phyloP scores from a whole-genome alignment of 768 basidiomycete genomes.

The Pleurotus platypus region DNA sequence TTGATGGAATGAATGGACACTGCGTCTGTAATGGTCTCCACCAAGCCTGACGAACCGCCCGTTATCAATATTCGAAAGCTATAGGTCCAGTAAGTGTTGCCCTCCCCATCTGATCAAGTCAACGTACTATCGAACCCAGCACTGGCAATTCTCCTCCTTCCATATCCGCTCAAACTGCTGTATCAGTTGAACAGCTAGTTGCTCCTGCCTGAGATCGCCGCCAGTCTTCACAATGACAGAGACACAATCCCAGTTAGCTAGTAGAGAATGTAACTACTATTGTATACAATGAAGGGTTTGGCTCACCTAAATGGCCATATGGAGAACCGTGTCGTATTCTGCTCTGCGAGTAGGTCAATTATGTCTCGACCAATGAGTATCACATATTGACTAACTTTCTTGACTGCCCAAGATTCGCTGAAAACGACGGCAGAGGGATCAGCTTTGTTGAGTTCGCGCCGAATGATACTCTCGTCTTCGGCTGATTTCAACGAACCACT shows the following conservation, averaged over 20 bases:
- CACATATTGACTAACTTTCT: constrained; percentile 58
- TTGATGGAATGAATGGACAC: constrained; percentile 99
- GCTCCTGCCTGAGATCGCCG: constrained; percentile 94
- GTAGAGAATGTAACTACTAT: constrained; percentile 1
- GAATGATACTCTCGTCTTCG: constrained; percentile 93
- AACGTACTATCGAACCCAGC: constrained; percentile 90
- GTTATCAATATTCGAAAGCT: constrained; percentile 97
- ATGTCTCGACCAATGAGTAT: not conserved
- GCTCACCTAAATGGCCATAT: constrained; percentile 88
- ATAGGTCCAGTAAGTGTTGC: constrained; percentile 1
- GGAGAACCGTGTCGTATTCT: constrained; percentile 92
- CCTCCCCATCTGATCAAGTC: not conserved
- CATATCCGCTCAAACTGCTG: constrained; percentile 91
- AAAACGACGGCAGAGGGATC: constrained; percentile 97
- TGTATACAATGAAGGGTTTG: constrained; percentile 6
- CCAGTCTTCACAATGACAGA: constrained; percentile 99
- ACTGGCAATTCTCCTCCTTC: constrained; percentile 88
- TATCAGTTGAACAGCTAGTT: constrained; percentile 93
- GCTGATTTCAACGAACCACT: constrained; percentile 58
- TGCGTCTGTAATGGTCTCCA: constrained; percentile 97
- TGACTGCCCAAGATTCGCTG: constrained; percentile 90
- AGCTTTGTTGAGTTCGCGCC: constrained; percentile 87
- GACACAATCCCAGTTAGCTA: constrained; percentile 83
- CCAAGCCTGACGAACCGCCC: constrained; percentile 86
- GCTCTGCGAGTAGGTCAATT: constrained; percentile 39